A percentile compares a stretch with the other conserved stretches of the same genome.
These are phyloP conservation scores for Paraglomus brasilianum DNA, from an alignment of 192 early-diverging fungal species.

Conservation along the genomic window DNA sequence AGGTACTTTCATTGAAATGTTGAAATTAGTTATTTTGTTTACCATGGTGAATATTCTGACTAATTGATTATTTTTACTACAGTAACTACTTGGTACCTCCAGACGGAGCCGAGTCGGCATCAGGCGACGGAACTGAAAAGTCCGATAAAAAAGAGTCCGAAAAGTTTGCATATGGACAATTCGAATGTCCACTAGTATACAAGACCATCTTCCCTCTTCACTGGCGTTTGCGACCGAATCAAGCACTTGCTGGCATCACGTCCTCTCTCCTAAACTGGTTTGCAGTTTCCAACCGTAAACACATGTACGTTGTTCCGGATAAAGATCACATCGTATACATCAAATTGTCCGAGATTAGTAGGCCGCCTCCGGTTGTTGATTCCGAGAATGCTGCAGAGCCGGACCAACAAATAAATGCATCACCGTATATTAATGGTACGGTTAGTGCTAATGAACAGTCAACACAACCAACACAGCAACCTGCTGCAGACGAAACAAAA, in stretches of 20 bases:
- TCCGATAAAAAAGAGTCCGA: slow-evolving; percentile 33
- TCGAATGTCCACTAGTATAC: slow-evolving; percentile 70
- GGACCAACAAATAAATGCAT: slow-evolving; percentile 24
- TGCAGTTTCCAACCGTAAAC: slow-evolving; percentile 68
- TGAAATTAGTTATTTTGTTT: not conserved
- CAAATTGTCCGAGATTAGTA: slow-evolving; percentile 48
- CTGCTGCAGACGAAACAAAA: slow-evolving; percentile 30
- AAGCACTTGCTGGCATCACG: slow-evolving; percentile 62
- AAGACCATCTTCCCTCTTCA: slow-evolving; percentile 65
- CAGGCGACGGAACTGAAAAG: slow-evolving; percentile 54
- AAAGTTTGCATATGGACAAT: slow-evolving; percentile 63
- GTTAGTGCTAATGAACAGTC: not conserved
- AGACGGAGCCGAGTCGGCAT: slow-evolving; percentile 47
- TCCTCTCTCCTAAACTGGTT: slow-evolving; percentile 53
- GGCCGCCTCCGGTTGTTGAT: slow-evolving; percentile 2
- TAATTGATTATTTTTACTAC: not conserved
- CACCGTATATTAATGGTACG: not conserved
- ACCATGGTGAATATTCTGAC: not conserved
- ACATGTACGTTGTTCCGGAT: slow-evolving; percentile 68
- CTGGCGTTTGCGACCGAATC: slow-evolving; percentile 67
- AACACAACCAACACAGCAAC: slow-evolving; percentile 2
- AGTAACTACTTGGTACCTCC: slow-evolving; percentile 60
- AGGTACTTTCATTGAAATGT: slow-evolving; percentile 54
- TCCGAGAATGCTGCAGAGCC: slow-evolving; percentile 36
- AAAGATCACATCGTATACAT: slow-evolving; percentile 58